These are phyloP conservation scores for Candida incommunis DNA, from an alignment of 805 yeast species.

Conservation along the genomic window DNA sequence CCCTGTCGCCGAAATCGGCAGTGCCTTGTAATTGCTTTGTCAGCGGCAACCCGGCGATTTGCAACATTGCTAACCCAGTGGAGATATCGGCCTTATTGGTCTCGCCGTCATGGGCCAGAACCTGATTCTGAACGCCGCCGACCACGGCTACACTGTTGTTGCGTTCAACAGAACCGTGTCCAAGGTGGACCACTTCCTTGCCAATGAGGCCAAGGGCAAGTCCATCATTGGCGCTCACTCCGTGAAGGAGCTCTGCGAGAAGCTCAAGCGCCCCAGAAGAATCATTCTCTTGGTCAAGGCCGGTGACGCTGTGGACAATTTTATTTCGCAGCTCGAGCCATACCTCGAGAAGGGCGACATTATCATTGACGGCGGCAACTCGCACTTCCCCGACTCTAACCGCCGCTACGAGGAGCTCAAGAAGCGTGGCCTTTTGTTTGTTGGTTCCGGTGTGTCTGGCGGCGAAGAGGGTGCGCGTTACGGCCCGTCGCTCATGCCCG, in stretches of 20 bases:
- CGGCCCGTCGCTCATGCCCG: slow-evolving; percentile 99
- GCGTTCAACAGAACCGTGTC: slow-evolving; percentile 97
- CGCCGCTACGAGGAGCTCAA: slow-evolving; percentile 88
- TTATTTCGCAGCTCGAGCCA: slow-evolving; percentile 80
- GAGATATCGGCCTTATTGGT: slow-evolving; percentile 98
- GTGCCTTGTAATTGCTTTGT: too few species aligned
- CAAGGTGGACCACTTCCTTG: slow-evolving; percentile 89
- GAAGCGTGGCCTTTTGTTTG: slow-evolving; percentile 76
- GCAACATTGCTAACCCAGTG: slow-evolving; percentile 27
- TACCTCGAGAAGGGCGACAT: slow-evolving; percentile 92
- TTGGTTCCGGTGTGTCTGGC: slow-evolving; percentile 99
- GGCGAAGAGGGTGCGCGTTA: slow-evolving; percentile 99
- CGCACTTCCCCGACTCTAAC: slow-evolving; percentile 97
- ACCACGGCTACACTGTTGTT: slow-evolving; percentile 95
- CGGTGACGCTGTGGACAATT: slow-evolving; percentile 85
- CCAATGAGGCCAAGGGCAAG: slow-evolving; percentile 89
- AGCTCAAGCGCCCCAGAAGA: slow-evolving; percentile 95
- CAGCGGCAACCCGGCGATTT: too few species aligned
- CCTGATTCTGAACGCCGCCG: slow-evolving; percentile 94
- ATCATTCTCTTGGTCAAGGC: slow-evolving; percentile 91
- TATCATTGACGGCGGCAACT: slow-evolving; percentile 99
- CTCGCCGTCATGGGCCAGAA: slow-evolving; percentile 99
- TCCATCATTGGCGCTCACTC: slow-evolving; percentile 93
- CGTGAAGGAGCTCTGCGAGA: slow-evolving; percentile 69
- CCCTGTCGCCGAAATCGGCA: too few species aligned